Conservation (phyloP, 1,139 yeast species). For the Taphrina deformans region DNA sequence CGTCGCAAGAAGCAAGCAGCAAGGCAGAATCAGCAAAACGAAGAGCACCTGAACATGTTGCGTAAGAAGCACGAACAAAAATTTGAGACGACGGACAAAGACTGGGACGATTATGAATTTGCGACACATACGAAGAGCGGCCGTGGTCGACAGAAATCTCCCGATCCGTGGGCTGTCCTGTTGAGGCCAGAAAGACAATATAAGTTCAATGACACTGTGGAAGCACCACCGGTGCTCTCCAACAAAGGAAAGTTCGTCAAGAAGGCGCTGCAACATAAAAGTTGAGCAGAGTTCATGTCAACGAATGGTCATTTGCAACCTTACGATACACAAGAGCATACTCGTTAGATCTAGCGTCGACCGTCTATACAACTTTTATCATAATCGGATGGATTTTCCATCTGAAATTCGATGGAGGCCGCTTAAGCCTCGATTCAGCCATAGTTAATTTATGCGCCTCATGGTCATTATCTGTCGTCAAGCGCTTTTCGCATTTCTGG, state of each 20-base stretch:
- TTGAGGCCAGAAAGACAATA: conserved; percentile 28
- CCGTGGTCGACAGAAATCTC: conserved; percentile 21
- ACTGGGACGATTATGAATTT: conserved; percentile 28
- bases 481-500: too few relatives aligned
- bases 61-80: conserved; percentile 26
- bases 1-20: conserved; percentile 29
- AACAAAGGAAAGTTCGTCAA: conserved; percentile 20
- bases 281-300: background rate
- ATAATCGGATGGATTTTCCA: too few relatives aligned
- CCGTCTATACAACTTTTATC: too few relatives aligned
- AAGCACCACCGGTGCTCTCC: conserved; percentile 25
- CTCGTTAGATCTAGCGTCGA: too few relatives aligned
- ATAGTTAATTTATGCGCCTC: too few relatives aligned
- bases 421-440: too few relatives aligned
- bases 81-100: conserved; percentile 23
- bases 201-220: conserved; percentile 30
- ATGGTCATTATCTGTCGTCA: too few relatives aligned
- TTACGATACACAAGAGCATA: too few relatives aligned
- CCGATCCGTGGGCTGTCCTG: conserved; percentile 33
- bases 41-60: conserved; percentile 30
- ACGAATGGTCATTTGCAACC: too few relatives aligned
- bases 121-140: conserved; percentile 21
- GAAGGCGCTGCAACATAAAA: background rate
- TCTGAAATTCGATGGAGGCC: too few relatives aligned
- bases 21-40: conserved; percentile 27